Base-by-base conservation (phyloP, 208 protist genomes). In the Trypanosoma cruzi region DNA sequence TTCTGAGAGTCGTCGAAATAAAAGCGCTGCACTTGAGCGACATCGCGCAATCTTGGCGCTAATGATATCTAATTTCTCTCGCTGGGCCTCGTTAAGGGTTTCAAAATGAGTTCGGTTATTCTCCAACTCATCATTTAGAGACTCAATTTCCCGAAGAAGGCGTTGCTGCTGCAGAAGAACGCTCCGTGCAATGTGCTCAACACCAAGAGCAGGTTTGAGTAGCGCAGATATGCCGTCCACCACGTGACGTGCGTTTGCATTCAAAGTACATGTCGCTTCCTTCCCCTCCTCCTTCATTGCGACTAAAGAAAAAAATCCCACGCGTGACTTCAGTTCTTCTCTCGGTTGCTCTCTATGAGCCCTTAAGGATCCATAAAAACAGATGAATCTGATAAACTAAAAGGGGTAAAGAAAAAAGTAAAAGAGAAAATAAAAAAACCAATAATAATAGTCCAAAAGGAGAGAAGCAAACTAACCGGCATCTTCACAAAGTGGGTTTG, bases 11-110 rank as follows among this genome's bases (percentile, higher is more conserved):
- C 37, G 54, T 53, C 42, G 37, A 62, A 59, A 53, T 34, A 70
- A 62, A 28, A 62, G 29, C 2, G 44, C 37, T 8, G 44, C 64
- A 14, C 50, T n/a, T 53, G 64, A 54, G 29, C 64, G 64, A 54
- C 64, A 62, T 42, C 42, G 34, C 18, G 31, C 14, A 28, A 70
- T 24, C 18, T 24, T 70, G 16, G 64, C 34, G 42, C 64, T 61
- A 37, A 53, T 62, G 1, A 54, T 36, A 40, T 62, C 54, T 28
- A 70, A 50, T 68, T 36, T 52, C 5, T 18, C 36, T 40, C 54
- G 54, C 13, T 59, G 54, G 28, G 20, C 13, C n/a, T 62, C 28
- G 59, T 70, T 62, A 24, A 34, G 18, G 8, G 36, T 16, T 42
- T 42, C 37, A 54, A 70, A 62, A 20, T 18, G 16, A 28, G 14